Evolutionary conservation across 805 yeast genomes (phyloP).

Genomic region (Yarrowia sp.): DNA sequence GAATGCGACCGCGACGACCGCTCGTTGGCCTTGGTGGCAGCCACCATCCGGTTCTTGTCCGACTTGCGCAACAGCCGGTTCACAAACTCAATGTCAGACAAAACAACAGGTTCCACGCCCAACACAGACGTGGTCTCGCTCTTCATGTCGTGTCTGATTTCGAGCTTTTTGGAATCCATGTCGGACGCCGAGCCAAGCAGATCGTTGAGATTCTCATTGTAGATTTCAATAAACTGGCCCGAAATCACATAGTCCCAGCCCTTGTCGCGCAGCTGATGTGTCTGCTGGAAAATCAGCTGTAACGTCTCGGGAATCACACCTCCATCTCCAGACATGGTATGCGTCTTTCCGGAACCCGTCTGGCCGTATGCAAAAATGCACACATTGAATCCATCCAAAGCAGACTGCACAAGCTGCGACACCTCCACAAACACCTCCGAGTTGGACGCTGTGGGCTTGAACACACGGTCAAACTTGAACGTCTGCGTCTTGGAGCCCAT

Average conservation of each 20-base stretch:
- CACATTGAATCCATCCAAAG: constrained; percentile 84
- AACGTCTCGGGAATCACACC: constrained; percentile 84
- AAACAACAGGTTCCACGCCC: constrained; percentile 50
- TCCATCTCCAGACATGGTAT: constrained; percentile 69
- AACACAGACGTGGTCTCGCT: constrained; percentile 56
- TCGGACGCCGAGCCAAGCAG: constrained; percentile 38
- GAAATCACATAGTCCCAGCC: constrained; percentile 62
- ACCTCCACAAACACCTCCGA: constrained; percentile 73
- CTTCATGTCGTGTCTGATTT: constrained; percentile 65
- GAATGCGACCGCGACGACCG: constrained; percentile 91
- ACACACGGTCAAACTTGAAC: constrained; percentile 78
- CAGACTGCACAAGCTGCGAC: constrained; percentile 78
- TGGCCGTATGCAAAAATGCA: constrained; percentile 97
- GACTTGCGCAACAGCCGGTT: constrained; percentile 52
- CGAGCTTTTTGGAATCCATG: constrained; percentile 45
- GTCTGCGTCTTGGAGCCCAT: constrained; percentile 35
- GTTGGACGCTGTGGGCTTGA: constrained; percentile 54
- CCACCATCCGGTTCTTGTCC: constrained; percentile 63
- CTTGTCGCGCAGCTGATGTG: constrained; percentile 45
- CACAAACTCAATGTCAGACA: constrained; percentile 52
- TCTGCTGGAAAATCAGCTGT: constrained; percentile 60
- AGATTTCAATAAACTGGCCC: constrained; percentile 85
- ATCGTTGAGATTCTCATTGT: constrained; percentile 78
- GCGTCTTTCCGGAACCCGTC: constrained; percentile 94
- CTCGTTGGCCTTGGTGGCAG: constrained; percentile 75